Evolutionary conservation across 2,329 filamentous ascomycete genomes (phyloP), one percentile per base, ranked within the genome.

Genomic region (Apiospora sp.): DNA sequence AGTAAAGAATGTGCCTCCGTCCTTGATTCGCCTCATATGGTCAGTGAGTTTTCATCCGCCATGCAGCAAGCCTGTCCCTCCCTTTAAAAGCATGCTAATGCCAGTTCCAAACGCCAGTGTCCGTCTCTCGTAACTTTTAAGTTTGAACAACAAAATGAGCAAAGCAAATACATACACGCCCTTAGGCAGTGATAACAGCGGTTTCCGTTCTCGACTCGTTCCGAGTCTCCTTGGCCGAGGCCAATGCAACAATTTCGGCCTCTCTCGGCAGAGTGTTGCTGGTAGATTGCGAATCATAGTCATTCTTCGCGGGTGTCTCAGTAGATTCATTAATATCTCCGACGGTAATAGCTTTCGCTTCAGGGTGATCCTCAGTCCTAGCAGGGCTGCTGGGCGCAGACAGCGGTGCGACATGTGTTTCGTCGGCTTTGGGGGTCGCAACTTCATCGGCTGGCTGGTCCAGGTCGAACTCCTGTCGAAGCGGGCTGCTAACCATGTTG

Each of bases 401-500:
- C 41, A 30, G n/a, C 14, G 43, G 14, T n/a, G 14, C 8, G 12
- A 27, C n/a, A 30, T 72, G 72, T n/a, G 37, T 72, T 41, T 76
- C 73, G n/a, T 73, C 71, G 24, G 78, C 75, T 61, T 74, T 77
- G 0, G 79, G 77, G 19, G 79, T 80, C 8, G 75, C 71, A 58
- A 71, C 67, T 16, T 75, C 78, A 3, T 79, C 76, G 22, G 71
- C 61, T 68, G 78, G 77, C 30, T 71, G 58, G 19, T 73, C 74
- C 34, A 76, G 71, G 16, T 79, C 79, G 72, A 89, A 90, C 0
- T 87, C 85, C 71, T 86, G 84, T 71, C 86, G 83, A 7, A 88
- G 79, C 19, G 89, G 88, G 76, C 87, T 90, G 75, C 81, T 82
- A 14, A 88, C 80, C n/a, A 79, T 81, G 74, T 73, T 74, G 16